Conservation (phyloP, 345 rosid genomes). For the Arabis hirsuta region DNA sequence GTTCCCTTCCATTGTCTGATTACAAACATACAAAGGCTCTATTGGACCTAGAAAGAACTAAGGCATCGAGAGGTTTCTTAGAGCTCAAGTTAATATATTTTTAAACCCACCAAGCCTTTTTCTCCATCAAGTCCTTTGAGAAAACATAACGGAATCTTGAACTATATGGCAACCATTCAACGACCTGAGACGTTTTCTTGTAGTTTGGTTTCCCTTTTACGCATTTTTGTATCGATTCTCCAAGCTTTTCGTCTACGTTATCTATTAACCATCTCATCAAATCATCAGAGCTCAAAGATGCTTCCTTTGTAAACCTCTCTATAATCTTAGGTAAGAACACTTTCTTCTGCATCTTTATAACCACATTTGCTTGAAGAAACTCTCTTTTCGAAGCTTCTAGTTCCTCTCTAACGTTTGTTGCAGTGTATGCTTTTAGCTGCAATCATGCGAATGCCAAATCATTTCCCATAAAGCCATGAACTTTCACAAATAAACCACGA, state of each 20-base stretch:
- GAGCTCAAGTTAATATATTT: slow-evolving; percentile 3
- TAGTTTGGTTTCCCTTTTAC: slow-evolving; percentile 48
- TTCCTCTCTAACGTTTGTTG: slow-evolving; percentile 62
- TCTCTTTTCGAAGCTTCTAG: slow-evolving; percentile 72
- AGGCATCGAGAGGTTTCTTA: background rate
- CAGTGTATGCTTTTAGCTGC: slow-evolving; percentile 78
- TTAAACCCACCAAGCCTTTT: slow-evolving; percentile 56
- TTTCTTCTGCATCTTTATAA: slow-evolving; percentile 65
- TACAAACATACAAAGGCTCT: slow-evolving; percentile 9
- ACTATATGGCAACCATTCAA: slow-evolving; percentile 79
- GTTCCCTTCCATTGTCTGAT: slow-evolving; percentile 8
- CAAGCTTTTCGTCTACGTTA: slow-evolving; percentile 66
- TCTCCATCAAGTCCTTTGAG: slow-evolving; percentile 69
- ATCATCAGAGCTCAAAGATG: slow-evolving; percentile 58
- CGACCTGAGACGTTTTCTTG: slow-evolving; percentile 59
- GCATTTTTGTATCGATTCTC: slow-evolving; percentile 62
- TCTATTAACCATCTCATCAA: slow-evolving; percentile 63
- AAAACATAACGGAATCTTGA: slow-evolving; percentile 75
- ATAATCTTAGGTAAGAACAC: slow-evolving; percentile 71
- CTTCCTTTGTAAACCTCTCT: slow-evolving; percentile 75
- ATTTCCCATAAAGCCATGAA: background rate
- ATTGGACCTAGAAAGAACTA: background rate
- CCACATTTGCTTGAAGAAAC: slow-evolving; percentile 62
- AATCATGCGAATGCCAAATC: slow-evolving; percentile 2
- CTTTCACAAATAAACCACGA: background rate